These are phyloP conservation scores for Metschnikowia noctiluminum DNA, from an alignment of 805 yeast genomes.

Conservation along the genomic window DNA sequence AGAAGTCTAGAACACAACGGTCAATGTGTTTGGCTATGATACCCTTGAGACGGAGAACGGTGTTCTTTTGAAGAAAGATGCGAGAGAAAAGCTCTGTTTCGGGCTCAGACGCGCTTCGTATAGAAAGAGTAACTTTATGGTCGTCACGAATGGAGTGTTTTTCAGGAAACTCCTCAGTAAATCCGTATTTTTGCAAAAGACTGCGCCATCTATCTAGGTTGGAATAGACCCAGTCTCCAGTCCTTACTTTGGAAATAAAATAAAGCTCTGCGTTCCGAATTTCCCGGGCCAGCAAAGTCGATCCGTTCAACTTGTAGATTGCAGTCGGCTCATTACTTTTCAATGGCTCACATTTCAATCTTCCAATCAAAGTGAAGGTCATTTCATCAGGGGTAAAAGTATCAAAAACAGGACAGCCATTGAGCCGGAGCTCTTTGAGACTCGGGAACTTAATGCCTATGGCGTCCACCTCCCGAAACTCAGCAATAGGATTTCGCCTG, in stretches of 20 bases:
- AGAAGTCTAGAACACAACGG: conserved; percentile 23
- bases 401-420: conserved; percentile 50
- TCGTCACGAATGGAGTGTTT: not conserved
- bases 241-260: conserved; percentile 51
- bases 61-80: conserved; percentile 22
- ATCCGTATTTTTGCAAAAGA: conserved; percentile 36
- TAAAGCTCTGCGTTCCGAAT: conserved; percentile 66
- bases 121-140: conserved; percentile 4
- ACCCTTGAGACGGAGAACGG: conserved; percentile 37
- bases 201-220: conserved; percentile 38
- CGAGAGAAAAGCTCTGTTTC: conserved; percentile 12
- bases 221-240: conserved; percentile 21
- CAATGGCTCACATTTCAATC: conserved; percentile 28
- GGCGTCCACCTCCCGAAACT: conserved; percentile 50
- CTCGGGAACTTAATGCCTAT: conserved; percentile 37
- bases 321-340: not conserved
- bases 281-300: conserved; percentile 42
- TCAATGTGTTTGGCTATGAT: conserved; percentile 18
- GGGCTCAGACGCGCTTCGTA: conserved; percentile 1
- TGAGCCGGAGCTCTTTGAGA: conserved; percentile 46
- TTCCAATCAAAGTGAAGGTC: conserved; percentile 43
- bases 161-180: conserved; percentile 4
- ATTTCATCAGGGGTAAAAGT: conserved; percentile 28
- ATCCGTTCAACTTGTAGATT: conserved; percentile 52
- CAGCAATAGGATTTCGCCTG: conserved; percentile 44